Conservation (phyloP, 805 yeast species). For the Yarrowia deformans region DNA sequence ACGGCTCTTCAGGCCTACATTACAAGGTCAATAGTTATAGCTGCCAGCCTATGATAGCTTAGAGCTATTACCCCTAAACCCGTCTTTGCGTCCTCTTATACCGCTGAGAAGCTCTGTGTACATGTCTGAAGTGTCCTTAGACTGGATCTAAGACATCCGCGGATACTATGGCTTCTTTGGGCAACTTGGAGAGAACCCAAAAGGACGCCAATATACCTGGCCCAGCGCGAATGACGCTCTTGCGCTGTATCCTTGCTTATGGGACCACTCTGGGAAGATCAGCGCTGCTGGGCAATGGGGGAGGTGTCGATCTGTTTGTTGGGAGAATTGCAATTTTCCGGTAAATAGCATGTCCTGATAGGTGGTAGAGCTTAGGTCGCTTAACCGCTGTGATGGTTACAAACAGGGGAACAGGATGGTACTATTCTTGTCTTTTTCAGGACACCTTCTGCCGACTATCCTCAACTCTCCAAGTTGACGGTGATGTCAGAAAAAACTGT, state of each 20-base stretch:
- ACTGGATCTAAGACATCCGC: background rate
- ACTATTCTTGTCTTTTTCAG: no score
- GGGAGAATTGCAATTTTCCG: background rate
- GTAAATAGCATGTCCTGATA: no score
- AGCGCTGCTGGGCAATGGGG: background rate
- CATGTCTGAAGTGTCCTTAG: background rate
- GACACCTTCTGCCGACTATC: no score
- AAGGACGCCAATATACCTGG: background rate
- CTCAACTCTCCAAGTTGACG: background rate
- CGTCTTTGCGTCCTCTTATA: background rate
- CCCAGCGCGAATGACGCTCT: no score
- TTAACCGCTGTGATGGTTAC: no score
- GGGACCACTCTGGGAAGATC: conserved; percentile 6
- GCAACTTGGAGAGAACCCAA: background rate
- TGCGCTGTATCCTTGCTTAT: background rate
- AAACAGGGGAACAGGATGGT: background rate
- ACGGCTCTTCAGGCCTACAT: no score
- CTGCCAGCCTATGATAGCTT: no score
- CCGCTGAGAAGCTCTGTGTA: no score
- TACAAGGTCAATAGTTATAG: no score
- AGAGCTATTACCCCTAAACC: background rate
- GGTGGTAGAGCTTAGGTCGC: no score
- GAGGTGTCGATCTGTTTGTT: background rate
- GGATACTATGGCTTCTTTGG: background rate
- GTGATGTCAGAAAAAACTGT: background rate